Evolutionary conservation across 345 rosid species (phyloP), one percentile per base, ranked within the genome.

Genomic region (Balakata baccata): DNA sequence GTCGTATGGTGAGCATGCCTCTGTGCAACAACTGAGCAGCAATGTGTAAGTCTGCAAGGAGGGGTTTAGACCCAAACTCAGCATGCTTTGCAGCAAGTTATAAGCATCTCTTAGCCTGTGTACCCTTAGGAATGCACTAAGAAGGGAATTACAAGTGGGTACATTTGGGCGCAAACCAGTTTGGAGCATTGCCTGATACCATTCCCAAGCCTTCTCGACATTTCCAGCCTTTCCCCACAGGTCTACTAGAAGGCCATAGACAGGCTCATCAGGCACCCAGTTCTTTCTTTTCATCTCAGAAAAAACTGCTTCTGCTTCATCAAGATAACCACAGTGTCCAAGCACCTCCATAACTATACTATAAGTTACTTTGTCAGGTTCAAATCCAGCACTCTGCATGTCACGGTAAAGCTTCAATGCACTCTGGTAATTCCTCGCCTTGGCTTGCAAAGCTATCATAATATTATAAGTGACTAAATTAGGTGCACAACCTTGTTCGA

Each of bases 311-410:
- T 94, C 97, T 41, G 93, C 93, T 84, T 92, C 98, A 74, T 89
- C 92, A 43, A 92, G 94, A 83, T 81, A 81, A 41, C 97, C 98
- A 77, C 88, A 89, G 62, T 92, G 97, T 73, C 98, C 98, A 54
- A 94, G 97, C 76, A 86, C 98, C 85, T 92, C 98, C 96, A 94
- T 94, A 58, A 94, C 89, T 74, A 94, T 92, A 77, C 94, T 92
- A 75, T 92, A 94, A 1, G 92, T 92, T 79, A 94, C 93, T 79
- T 92, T 94, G 79, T 94, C 98, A 34, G 98, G 97, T 80, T 84
- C 86, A 78, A 87, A 90, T 51, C 98, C 98, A 37, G 89, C 94
- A 77, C 62, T 83, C 81, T 85, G 91, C 94, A 94, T 84, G 74
- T 90, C 93, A 3, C 87, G 89, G 77, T 92, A 94, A 69, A 90